Evolutionary conservation across 2,329 filamentous ascomycete genomes (phyloP), one percentile per base, ranked within the genome.

Genomic region (Shiraia sp.): DNA sequence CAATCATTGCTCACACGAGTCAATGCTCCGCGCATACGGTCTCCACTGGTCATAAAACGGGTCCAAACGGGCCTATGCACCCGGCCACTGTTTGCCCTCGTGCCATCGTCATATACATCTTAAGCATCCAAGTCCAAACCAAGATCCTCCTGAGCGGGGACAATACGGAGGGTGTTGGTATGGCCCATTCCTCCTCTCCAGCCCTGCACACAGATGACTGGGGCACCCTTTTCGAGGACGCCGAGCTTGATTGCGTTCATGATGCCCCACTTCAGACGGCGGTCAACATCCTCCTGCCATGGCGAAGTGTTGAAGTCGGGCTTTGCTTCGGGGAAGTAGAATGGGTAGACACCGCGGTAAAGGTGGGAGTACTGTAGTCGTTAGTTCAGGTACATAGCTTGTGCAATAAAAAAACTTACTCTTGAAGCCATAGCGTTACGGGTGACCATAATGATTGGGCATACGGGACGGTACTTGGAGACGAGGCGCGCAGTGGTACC

Each of bases 371-470:
- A 97, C 75, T 79, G 51, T 10, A 13, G 27, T 35, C 25, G 31
- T 61, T 52, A 64, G 58, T 8, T 47, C 30, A 27, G 19, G 12
- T 38, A 25, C 13, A 10, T 27, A 24, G 23, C 3, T 35, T 27
- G 36, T 29, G 26, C n/a, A 27, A 9, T 23, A 15, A 13, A 14
- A 28, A 44, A 31, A 59, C 75, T 72, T 72, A 80, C 77, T 57
- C 93, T 82, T 47, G 90, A 87, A 37, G 93, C 89, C 55, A 81
- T 83, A 34, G 83, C 75, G 71, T 87, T 96, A 63, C 93, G 87
- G 54, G 92, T 96, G 53, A 99, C 88, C 92, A 97, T 97, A 80
- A 99, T 92, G 77, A 99, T 96, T 61, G 93, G 93, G 83, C 92
- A 97, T 53, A 97, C 91, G 36, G 93, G 93, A 67, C 93, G 88